A percentile compares a stretch with the other conserved stretches of the same genome.
These are phyloP conservation scores for Plasmodium adleri DNA, from an alignment of 169 alveolate species.

Conservation along the genomic window DNA sequence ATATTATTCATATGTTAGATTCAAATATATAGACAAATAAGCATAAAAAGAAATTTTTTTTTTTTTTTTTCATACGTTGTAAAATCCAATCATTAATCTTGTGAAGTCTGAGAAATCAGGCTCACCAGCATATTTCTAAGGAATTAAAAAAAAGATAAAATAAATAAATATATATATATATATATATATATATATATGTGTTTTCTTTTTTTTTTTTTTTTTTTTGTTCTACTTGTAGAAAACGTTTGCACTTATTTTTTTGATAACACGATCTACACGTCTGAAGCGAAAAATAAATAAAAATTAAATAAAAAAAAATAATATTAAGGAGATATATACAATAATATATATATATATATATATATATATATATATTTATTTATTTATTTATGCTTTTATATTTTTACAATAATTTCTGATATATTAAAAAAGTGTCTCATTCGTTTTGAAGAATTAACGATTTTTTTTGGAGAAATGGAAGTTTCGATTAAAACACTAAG, in stretches of 20 bases:
- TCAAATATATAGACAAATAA: no score
- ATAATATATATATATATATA: neutral
- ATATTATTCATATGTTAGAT: no score
- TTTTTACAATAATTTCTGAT: constrained; percentile 60
- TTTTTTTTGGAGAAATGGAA: constrained; percentile 62
- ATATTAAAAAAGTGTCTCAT: constrained; percentile 69
- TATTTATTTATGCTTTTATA: neutral
- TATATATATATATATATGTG: neutral
- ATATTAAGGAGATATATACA: no score
- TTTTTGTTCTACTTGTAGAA: constrained; percentile 31
- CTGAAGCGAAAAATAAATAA: neutral
- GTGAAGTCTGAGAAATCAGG: constrained; percentile 72
- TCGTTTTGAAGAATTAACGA: constrained; percentile 62
- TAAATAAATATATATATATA: neutral
- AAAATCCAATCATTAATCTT: constrained; percentile 43
- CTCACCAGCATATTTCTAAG: constrained; percentile 62
- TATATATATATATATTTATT: neutral
- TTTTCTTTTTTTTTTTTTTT: neutral
- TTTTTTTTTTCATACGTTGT: constrained; percentile 16
- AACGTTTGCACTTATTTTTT: constrained; percentile 63
- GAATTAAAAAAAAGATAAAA: neutral
- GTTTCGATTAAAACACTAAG: constrained; percentile 30
- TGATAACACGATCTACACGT: constrained; percentile 46
- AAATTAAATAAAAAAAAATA: constrained; percentile 3
- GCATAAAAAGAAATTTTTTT: neutral